Conservation (phyloP, 495 filamentous ascomycete genomes). For the Darksidea phi region DNA sequence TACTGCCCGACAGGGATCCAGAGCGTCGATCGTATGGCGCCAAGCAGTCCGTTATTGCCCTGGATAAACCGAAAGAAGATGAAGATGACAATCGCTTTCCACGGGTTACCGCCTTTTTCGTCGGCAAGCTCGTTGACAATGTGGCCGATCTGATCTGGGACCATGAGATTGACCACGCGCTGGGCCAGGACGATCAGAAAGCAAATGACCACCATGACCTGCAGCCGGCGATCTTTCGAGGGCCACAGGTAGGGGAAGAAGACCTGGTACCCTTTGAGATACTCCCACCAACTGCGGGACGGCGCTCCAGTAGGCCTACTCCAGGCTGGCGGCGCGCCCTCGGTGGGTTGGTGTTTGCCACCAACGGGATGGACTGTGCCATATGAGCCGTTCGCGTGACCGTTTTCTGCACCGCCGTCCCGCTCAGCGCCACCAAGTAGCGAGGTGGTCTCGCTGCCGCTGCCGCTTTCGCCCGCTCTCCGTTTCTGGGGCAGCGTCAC, state of each 20-base stretch:
- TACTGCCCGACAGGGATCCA: slow-evolving; percentile 98
- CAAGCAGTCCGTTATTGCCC: slow-evolving; percentile 80
- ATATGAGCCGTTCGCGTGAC: slow-evolving; percentile 51
- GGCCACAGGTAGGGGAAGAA: slow-evolving; percentile 97
- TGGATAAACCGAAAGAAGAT: slow-evolving; percentile 82
- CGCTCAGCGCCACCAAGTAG: slow-evolving; percentile 46
- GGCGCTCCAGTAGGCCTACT: slow-evolving; percentile 64
- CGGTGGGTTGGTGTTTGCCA: slow-evolving; percentile 42
- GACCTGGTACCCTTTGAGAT: slow-evolving; percentile 78
- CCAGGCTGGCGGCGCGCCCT: slow-evolving; percentile 55
- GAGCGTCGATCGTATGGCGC: slow-evolving; percentile 73
- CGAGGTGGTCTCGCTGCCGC: slow-evolving; percentile 53
- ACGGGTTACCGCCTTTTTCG: slow-evolving; percentile 55
- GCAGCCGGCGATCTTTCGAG: slow-evolving; percentile 66
- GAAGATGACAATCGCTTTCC: slow-evolving; percentile 71
- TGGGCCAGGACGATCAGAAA: slow-evolving; percentile 73
- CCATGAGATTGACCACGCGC: slow-evolving; percentile 74
- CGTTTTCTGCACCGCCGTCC: slow-evolving; percentile 45
- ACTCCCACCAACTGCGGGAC: slow-evolving; percentile 83
- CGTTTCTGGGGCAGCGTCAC: slow-evolving; percentile 41
- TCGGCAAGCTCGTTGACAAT: slow-evolving; percentile 68
- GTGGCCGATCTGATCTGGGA: slow-evolving; percentile 70
- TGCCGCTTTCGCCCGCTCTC: slow-evolving; percentile 40
- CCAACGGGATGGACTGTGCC: slow-evolving; percentile 48
- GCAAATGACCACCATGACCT: slow-evolving; percentile 75